Conservation (phyloP, 192 early-diverging fungal species). For the Piromyces finnis region DNA sequence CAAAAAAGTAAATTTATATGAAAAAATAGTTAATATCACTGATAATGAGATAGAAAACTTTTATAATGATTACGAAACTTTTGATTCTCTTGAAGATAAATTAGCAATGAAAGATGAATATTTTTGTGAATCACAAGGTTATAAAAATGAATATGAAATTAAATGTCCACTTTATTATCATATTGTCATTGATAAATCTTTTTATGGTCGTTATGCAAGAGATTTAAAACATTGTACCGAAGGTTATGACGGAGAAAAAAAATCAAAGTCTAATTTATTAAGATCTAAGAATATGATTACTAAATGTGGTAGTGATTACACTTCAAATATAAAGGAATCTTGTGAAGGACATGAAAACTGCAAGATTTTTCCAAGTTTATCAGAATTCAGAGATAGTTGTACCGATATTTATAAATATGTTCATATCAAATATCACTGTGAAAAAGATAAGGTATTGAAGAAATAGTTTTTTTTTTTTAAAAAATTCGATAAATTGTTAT, state of each 20-base stretch:
- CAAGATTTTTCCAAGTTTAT: background rate
- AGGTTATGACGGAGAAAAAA: background rate
- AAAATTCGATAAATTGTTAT: too few relatives aligned
- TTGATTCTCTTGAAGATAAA: background rate
- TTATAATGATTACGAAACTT: background rate
- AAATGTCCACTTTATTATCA: background rate
- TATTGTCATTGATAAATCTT: background rate
- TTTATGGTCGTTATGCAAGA: background rate
- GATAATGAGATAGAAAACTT: background rate
- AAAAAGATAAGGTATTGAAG: background rate
- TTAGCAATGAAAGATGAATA: background rate
- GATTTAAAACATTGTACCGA: background rate
- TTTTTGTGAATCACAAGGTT: background rate
- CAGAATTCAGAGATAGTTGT: background rate
- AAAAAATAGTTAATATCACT: background rate
- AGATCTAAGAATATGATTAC: too few relatives aligned
- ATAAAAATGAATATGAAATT: background rate
- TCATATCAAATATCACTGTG: background rate
- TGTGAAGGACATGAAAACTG: background rate
- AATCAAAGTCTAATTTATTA: too few relatives aligned
- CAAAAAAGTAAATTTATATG: background rate
- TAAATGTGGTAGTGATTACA: background rate
- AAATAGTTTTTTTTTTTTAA: too few relatives aligned
- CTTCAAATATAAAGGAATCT: background rate
- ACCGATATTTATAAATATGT: background rate